Conservation (phyloP, 2,329 filamentous ascomycete genomes). For the Sphaceloma murrayae region DNA sequence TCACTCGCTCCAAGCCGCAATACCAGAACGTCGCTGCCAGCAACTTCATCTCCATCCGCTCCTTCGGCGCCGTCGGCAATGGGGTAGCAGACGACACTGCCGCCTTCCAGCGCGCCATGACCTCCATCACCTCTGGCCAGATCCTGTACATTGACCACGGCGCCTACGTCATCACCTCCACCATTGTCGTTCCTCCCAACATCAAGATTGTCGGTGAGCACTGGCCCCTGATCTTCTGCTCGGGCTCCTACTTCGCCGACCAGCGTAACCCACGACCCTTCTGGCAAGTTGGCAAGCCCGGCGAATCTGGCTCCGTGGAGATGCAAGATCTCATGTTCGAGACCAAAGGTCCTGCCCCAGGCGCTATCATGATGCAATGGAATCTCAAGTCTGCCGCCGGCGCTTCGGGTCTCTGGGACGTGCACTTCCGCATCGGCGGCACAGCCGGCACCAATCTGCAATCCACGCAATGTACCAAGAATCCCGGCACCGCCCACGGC, state of each 20-base stretch:
- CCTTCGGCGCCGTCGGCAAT: constrained; percentile 72
- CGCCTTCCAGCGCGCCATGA: constrained; percentile 68
- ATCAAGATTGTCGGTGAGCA: constrained; percentile 85
- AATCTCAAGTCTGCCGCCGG: constrained; percentile 66
- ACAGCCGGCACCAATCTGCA: constrained; percentile 78
- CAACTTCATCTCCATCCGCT: constrained; percentile 74
- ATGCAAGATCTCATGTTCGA: constrained; percentile 81
- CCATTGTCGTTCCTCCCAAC: constrained; percentile 46
- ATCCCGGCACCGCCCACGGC: constrained; percentile 51
- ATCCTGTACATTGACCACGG: constrained; percentile 57
- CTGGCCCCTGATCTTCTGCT: constrained; percentile 82
- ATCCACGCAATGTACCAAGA: constrained; percentile 69
- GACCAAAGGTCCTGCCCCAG: constrained; percentile 72
- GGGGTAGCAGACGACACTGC: constrained; percentile 78
- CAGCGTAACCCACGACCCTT: constrained; percentile 69
- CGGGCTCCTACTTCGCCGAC: constrained; percentile 64
- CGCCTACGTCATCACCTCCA: constrained; percentile 52
- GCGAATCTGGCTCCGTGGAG: constrained; percentile 71
- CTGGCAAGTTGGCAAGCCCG: constrained; percentile 70
- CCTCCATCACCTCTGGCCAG: constrained; percentile 50
- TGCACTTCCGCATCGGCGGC: constrained; percentile 90
- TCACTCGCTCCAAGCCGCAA: constrained; percentile 80
- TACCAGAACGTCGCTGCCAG: constrained; percentile 60
- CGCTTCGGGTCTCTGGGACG: constrained; percentile 78
- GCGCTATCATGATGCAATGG: constrained; percentile 86